phyloP scores from a whole-genome alignment of 306 rosid species.

The Fragaria iinumae region DNA sequence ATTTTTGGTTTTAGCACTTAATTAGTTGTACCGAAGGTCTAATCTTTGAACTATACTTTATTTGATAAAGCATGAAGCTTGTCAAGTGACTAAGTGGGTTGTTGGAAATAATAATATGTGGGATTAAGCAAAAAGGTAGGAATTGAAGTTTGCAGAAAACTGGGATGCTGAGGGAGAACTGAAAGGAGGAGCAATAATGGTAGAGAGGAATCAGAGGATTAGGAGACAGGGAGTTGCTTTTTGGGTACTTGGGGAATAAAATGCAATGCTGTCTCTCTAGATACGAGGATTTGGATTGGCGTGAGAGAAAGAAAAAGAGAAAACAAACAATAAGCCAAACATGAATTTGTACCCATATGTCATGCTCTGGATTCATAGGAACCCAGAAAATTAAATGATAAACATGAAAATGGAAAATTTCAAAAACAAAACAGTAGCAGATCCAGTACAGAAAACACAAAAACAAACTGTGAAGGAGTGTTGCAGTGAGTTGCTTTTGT shows the following conservation, averaged over 20 bases:
- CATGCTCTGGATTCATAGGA: slow-evolving; percentile 7
- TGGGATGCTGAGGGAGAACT: slow-evolving; percentile 24
- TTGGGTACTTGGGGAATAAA: slow-evolving; percentile 93
- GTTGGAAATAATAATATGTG: slow-evolving; percentile 40
- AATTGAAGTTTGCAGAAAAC: slow-evolving; percentile 34
- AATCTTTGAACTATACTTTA: slow-evolving; percentile 31
- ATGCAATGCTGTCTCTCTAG: slow-evolving; percentile 67
- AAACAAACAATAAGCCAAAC: slow-evolving; percentile 17
- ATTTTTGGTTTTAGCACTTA: no score
- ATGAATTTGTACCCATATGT: slow-evolving; percentile 17
- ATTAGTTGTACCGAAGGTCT: background rate
- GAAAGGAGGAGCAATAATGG: slow-evolving; percentile 50
- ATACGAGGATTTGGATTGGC: slow-evolving; percentile 70
- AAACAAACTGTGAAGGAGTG: background rate
- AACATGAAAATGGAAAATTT: slow-evolving; percentile 24
- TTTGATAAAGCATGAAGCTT: slow-evolving; percentile 33
- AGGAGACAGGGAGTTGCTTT: slow-evolving; percentile 86
- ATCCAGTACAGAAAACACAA: background rate
- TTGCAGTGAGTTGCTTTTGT: slow-evolving; percentile 10
- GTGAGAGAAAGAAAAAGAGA: slow-evolving; percentile 12
- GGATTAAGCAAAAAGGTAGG: slow-evolving; percentile 65
- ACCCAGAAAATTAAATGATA: slow-evolving; percentile 8
- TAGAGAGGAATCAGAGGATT: slow-evolving; percentile 63
- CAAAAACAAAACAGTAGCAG: background rate
- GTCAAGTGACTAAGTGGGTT: slow-evolving; percentile 34